Conservation (phyloP, 2,329 filamentous ascomycete genomes). For the Aureobasidium namibiae region DNA sequence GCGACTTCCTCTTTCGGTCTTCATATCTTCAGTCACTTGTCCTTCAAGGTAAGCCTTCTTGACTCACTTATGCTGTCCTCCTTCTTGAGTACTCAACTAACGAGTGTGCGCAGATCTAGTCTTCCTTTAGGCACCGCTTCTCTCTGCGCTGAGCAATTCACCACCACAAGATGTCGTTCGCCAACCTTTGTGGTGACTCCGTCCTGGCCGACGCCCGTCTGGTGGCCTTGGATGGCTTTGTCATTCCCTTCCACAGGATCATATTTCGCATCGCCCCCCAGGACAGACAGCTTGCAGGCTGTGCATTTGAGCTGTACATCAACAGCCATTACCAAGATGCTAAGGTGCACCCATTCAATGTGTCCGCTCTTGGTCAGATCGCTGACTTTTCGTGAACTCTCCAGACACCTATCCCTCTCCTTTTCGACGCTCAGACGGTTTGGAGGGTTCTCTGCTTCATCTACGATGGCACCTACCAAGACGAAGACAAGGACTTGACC, state of each 20-base stretch:
- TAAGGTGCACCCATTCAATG: neutral
- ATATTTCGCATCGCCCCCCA: neutral
- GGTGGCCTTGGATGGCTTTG: neutral
- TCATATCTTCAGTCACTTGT: neutral
- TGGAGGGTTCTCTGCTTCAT: neutral
- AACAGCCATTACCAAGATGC: neutral
- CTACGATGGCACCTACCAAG: neutral
- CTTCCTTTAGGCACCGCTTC: neutral
- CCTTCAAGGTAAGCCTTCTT: neutral
- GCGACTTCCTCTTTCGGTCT: neutral
- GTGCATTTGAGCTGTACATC: neutral
- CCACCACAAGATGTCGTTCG: neutral
- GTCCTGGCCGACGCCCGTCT: neutral
- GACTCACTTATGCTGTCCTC: neutral
- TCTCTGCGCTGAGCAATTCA: neutral
- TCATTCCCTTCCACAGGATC: neutral
- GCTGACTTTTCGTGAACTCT: neutral
- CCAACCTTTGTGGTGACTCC: neutral
- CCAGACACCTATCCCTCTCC: neutral
- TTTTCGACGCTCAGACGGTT: neutral
- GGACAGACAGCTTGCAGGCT: neutral
- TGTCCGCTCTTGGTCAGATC: no score
- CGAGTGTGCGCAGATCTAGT: neutral
- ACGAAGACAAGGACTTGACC: neutral
- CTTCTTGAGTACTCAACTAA: neutral